These are phyloP conservation scores for Rhodotorula diobovata DNA, from an alignment of 768 basidiomycete species.

Conservation along the genomic window DNA sequence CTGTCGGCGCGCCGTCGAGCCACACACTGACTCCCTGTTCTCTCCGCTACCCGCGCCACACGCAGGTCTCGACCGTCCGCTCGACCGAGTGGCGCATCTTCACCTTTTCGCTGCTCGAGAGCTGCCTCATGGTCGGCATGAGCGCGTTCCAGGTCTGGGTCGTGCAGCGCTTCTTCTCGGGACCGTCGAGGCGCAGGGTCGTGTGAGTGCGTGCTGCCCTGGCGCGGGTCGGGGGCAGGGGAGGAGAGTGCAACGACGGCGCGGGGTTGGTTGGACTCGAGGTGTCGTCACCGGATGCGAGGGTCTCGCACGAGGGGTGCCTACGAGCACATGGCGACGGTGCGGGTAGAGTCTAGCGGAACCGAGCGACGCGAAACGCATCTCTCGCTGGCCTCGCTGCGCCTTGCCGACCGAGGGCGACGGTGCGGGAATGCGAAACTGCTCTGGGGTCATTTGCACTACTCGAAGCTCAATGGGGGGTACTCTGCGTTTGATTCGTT, in stretches of 20 bases:
- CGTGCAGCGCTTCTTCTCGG: conserved; percentile 42
- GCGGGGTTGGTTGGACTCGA: not conserved
- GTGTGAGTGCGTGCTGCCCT: not conserved
- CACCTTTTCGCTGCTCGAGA: conserved; percentile 40
- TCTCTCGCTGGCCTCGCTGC: too few relatives aligned
- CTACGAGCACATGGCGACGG: not conserved
- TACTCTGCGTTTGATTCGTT: not conserved
- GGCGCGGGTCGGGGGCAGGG: too few relatives aligned
- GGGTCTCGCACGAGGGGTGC: too few relatives aligned
- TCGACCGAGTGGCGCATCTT: conserved; percentile 41
- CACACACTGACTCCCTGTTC: not conserved
- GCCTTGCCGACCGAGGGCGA: not conserved
- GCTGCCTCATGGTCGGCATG: conserved; percentile 42
- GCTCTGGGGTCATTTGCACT: not conserved
- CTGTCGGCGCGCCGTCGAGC: too few relatives aligned
- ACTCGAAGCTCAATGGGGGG: not conserved
- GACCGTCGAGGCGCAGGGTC: conserved; percentile 35
- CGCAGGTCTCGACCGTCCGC: conserved; percentile 40
- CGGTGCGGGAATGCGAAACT: not conserved
- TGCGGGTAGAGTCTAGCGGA: too few relatives aligned
- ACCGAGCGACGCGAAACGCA: too few relatives aligned
- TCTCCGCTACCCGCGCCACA: not conserved
- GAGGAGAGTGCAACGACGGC: not conserved
- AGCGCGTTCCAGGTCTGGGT: conserved; percentile 43
- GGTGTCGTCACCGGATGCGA: too few relatives aligned